These are phyloP conservation scores for Pyrus pyrifolia DNA, from an alignment of 306 rosid species.

Conservation along the genomic window DNA sequence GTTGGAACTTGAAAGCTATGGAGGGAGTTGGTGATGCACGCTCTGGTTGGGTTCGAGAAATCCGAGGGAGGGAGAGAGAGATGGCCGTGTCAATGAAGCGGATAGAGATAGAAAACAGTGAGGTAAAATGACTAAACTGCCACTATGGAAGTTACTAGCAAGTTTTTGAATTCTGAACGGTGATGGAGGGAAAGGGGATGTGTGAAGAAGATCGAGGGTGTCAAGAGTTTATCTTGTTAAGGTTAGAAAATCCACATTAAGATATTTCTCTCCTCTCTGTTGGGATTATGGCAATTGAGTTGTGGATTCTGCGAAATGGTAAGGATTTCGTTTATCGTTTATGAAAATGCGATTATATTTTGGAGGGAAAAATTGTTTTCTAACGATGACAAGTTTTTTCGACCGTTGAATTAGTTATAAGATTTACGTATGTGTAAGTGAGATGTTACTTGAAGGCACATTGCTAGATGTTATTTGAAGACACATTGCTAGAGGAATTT, in stretches of 20 bases:
- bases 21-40: constrained; percentile 48
- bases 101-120: constrained; percentile 29
- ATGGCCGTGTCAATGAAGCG: constrained; percentile 31
- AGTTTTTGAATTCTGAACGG: constrained; percentile 9
- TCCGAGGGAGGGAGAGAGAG: constrained; percentile 27
- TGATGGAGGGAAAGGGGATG: constrained; percentile 6
- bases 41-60: constrained; percentile 36
- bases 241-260: background rate
- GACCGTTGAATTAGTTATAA: background rate
- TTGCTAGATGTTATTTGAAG: background rate
- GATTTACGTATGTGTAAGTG: background rate
- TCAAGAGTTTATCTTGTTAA: background rate
- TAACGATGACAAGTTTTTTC: background rate
- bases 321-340: background rate
- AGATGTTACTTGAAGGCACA: background rate
- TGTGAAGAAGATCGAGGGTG: background rate
- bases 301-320: background rate
- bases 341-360: background rate
- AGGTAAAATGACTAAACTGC: constrained; percentile 57
- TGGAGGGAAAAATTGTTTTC: background rate
- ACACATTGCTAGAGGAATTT: too few species aligned
- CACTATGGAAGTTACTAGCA: constrained; percentile 23
- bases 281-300: background rate
- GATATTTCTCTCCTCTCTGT: background rate
- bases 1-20: constrained; percentile 53